Evolutionary conservation across 2,329 filamentous ascomycete genomes (phyloP).

Genomic region (Colletotrichum scovillei): DNA sequence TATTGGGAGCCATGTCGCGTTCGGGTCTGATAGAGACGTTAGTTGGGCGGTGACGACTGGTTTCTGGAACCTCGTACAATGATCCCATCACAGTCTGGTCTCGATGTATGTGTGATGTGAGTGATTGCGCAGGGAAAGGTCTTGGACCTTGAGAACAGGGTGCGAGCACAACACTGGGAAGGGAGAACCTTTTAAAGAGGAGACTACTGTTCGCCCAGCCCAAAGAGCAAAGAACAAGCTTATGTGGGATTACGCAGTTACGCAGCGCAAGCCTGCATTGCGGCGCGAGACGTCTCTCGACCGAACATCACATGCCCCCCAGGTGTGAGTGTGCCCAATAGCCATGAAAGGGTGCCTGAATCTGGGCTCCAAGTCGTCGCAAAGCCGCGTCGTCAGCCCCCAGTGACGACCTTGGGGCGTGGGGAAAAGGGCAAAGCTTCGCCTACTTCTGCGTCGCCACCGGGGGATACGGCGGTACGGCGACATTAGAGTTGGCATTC

Average conservation of each 20-base stretch:
- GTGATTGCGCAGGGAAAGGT: not conserved
- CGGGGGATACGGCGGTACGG: not conserved
- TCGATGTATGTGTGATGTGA: not conserved
- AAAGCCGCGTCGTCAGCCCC: conserved; percentile 34
- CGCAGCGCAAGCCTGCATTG: conserved; percentile 2
- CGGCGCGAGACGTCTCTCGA: not conserved
- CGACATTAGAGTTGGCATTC: conserved; percentile 14
- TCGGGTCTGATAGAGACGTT: conserved; percentile 32
- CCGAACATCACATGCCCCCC: conserved; percentile 31
- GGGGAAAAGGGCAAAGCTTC: conserved; percentile 26
- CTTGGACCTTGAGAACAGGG: not conserved
- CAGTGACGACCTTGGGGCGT: conserved; percentile 12
- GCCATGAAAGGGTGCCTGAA: conserved; percentile 32
- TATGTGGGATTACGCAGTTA: conserved; percentile 32
- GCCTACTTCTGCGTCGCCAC: conserved; percentile 22
- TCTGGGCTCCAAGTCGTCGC: conserved; percentile 31
- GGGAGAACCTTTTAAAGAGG: conserved; percentile 17
- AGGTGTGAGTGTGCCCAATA: conserved; percentile 1
- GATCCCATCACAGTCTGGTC: conserved; percentile 30
- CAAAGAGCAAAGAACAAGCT: conserved; percentile 18
- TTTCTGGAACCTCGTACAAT: conserved; percentile 30
- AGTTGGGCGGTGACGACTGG: conserved; percentile 29
- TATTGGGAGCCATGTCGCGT: conserved; percentile 50
- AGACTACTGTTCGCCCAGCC: not conserved
- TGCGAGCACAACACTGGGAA: not conserved